Evolutionary conservation across 805 yeast species (phyloP), one percentile per base, ranked within the genome.

Genomic region (Kodamaea sagamina): DNA sequence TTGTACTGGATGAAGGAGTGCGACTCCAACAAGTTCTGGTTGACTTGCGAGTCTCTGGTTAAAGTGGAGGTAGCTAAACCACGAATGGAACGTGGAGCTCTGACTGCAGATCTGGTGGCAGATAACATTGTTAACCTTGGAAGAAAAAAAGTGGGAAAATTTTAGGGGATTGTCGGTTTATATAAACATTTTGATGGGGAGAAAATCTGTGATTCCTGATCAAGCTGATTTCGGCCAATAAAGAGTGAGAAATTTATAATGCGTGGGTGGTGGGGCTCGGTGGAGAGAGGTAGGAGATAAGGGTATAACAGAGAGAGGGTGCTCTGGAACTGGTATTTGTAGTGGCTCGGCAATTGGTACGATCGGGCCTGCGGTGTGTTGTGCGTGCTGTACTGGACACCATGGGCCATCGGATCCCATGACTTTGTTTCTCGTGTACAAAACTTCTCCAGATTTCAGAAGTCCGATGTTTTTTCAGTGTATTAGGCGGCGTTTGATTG

Each of bases 1-100:
- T 89, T 89, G 81, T 92, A 92, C 68, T 89, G 84, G 68, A 92
- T 86, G 78, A 81, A 90, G 42, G 92, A 86, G 69, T 79, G 81
- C 62, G 80, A 75, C 74, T 86, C 95, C 68, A 86, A 75, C 72
- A 84, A 77, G 76, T 86, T 88, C 74, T 83, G 89, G 67, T 75
- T 70, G 45, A 86, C 93, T 70, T 84, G 82, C 49, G 89, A 83
- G 68, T 86, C 90, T 58, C 67, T 74, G 55, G 78, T 77, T 43
- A 77, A 61, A 32, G 67, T 62, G 44, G 77, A 78, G 50, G 81
- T 75, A 54, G 81, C 81, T 59, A 75, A 61, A 44, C 76, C 73
- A 67, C 81, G 77, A 47, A 56, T 51, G 22, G 58, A 52, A 41
- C 64, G 60, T 51, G 63, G 59, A 31, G 59, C 58, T 59, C 63